phyloP scores from a whole-genome alignment of 202 grass and related monocot genomes.

The Schoenoplectus tabernaemontani region DNA sequence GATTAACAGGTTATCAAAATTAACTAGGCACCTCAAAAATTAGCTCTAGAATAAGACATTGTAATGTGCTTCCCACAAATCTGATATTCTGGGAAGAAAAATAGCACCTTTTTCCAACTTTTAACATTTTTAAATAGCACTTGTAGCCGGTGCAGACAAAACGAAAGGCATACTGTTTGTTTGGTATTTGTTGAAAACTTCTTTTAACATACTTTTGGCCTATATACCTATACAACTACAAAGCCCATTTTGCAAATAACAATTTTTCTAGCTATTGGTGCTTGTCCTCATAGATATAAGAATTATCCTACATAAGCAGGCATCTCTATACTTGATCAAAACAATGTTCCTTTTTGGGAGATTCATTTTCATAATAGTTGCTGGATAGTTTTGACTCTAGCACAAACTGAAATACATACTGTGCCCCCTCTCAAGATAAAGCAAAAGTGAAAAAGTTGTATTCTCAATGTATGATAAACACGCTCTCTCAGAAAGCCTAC shows the following conservation, averaged over 20 bases:
- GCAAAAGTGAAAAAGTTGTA: neutral
- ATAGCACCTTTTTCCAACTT: neutral
- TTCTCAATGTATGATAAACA: constrained; percentile 1
- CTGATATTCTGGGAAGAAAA: neutral
- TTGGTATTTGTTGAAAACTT: too few relatives aligned
- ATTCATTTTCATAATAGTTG: neutral
- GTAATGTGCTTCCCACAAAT: neutral
- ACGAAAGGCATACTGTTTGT: neutral
- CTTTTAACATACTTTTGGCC: too few relatives aligned
- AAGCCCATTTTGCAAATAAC: neutral
- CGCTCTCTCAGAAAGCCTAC: neutral
- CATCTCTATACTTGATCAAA: neutral
- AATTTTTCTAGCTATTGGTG: neutral
- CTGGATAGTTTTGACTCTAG: neutral
- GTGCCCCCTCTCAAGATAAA: neutral
- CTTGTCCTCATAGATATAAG: neutral
- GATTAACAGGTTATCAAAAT: neutral
- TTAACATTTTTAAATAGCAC: neutral
- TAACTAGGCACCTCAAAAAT: neutral
- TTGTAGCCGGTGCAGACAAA: neutral
- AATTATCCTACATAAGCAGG: neutral
- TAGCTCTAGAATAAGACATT: neutral
- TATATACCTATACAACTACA: too few relatives aligned
- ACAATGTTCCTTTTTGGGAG: neutral
- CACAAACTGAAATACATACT: neutral